Evolutionary conservation across 441 rosid species (phyloP).

Genomic region (Pelargonium cotyledonis): DNA sequence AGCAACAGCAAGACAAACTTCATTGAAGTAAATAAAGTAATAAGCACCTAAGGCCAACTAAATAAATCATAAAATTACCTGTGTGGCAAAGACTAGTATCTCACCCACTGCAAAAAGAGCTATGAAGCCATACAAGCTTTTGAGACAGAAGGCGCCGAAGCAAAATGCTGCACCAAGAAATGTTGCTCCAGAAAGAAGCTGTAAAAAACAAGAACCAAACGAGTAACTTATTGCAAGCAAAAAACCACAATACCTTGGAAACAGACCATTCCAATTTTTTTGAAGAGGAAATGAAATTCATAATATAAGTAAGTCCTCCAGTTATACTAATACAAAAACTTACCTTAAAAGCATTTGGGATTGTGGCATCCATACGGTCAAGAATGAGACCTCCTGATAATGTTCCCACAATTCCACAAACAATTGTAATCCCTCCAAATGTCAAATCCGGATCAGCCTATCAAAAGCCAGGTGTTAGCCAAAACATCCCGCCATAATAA

Average conservation of each 20-base stretch:
- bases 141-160: conserved; percentile 74
- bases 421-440: conserved; percentile 82
- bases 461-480: conserved; percentile 13
- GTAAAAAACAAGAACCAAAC: conserved; percentile 24
- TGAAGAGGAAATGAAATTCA: background rate
- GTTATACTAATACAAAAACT: background rate
- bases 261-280: background rate
- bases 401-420: conserved; percentile 81
- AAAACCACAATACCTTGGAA: background rate
- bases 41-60: background rate
- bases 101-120: conserved; percentile 81
- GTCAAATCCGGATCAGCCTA: conserved; percentile 77
- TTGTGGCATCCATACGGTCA: conserved; percentile 62
- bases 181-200: conserved; percentile 75
- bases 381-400: conserved; percentile 70
- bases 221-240: background rate
- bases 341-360: conserved; percentile 88
- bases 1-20: background rate
- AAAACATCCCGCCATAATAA: background rate
- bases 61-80: conserved; percentile 37
- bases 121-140: conserved; percentile 81
- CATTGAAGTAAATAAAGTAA: background rate
- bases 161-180: conserved; percentile 74
- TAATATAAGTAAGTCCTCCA: background rate
- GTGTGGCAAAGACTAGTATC: conserved; percentile 79